Base-by-base conservation (phyloP, 2,329 filamentous ascomycete genomes). In the Metarhizium guizhouense region DNA sequence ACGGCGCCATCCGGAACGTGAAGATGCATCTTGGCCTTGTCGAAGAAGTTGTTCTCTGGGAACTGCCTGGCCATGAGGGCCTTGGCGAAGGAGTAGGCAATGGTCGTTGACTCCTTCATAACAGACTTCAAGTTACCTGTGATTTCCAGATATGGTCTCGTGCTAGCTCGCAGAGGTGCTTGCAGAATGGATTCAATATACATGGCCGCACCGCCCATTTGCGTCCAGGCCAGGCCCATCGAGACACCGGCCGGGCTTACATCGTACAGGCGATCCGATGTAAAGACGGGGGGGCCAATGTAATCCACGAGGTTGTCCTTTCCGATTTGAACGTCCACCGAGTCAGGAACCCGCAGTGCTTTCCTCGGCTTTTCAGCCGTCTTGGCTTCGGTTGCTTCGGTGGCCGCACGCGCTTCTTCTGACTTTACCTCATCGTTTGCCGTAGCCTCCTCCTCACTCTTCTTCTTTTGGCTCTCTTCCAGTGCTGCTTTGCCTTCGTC, bases 191-290 rank as follows among this genome's bases (percentile, higher is more conserved):
- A 95, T 73, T 99, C 94, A 56, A 99, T 90, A 72, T 99, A 99
- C 69, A 99, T 85, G 53, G 94, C 94, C 4, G 94, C 90, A 57
- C 94, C 94, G 58, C 94, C 94, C 83, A 99, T 90, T 67, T 91
- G 90, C 7, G 95, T 99, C 94, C 94, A 99, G 7, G 94, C 94
- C 53, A 99, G 82, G 61, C 94, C 94, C 94, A 99, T 97, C 25
- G 92, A 89, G 16, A 99, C 94, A 72, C 94, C 94, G 2, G 94
- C 83, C 4, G 95, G 94, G 57, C 91, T 96, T 51, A 85, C 84
- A 65, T 99, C 94, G 76, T 97, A 99, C 14, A 99, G 80, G 54
- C 95, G 85, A 71, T 99, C 94, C 4, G 94, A 90, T 0, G 91
- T 99, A 74, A 96, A 99, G 54, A 97, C 83, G 1, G 94, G 92